Conservation (phyloP, 1,284 basidiomycete species). For the Boletellus sp. region DNA sequence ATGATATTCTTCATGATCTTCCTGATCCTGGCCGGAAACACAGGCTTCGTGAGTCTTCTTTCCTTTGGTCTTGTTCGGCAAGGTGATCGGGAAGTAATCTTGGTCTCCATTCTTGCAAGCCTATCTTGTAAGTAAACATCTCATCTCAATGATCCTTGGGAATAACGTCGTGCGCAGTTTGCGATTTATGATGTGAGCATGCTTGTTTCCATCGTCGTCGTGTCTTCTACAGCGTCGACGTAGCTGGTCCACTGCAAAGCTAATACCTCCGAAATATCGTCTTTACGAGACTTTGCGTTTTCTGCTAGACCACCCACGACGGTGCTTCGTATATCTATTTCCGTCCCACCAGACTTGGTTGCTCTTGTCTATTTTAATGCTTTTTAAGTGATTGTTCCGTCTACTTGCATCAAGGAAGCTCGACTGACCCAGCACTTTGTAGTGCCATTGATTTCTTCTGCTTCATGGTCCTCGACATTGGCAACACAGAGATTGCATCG, state of each 20-base stretch:
- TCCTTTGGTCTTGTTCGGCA: conserved; percentile 18
- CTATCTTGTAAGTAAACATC: conserved; percentile 61
- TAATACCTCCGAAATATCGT: conserved; percentile 58
- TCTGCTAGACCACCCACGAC: conserved; percentile 92
- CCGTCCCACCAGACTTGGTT: conserved; percentile 97
- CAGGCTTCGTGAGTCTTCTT: conserved; percentile 71
- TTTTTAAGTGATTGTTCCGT: conserved; percentile 57
- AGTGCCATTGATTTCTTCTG: conserved; percentile 84
- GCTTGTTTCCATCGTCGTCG: neutral
- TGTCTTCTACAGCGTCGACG: conserved; percentile 4
- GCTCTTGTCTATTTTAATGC: conserved; percentile 63
- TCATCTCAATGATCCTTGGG: neutral
- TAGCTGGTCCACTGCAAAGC: conserved; percentile 74
- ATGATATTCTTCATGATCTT: conserved; percentile 53
- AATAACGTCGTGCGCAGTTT: conserved; percentile 14
- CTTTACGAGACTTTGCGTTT: conserved; percentile 84
- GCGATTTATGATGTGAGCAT: conserved; percentile 32
- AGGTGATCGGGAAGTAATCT: neutral
- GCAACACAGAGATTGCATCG: conserved; percentile 65
- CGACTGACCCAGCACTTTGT: conserved; percentile 3
- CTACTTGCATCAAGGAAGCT: neutral
- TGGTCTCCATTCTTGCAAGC: conserved; percentile 38
- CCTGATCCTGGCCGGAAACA: conserved; percentile 84
- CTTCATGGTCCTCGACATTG: conserved; percentile 87
- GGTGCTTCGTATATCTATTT: conserved; percentile 94